phyloP scores from a whole-genome alignment of 2,329 filamentous ascomycete species.

The Neofusicoccum ribis region DNA sequence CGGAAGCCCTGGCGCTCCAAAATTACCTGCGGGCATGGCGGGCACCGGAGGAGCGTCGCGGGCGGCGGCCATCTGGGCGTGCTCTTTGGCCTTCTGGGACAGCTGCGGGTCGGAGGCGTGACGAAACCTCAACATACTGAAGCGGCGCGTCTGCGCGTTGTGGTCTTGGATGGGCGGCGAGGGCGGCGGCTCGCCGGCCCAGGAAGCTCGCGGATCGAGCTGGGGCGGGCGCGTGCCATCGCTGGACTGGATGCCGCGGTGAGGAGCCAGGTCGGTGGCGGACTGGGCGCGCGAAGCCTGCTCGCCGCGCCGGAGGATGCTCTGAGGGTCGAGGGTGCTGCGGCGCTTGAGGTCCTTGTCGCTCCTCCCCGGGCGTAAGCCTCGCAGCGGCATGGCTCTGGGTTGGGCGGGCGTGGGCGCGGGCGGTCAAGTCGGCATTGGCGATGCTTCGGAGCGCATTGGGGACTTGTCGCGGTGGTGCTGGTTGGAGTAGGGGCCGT shows the following conservation, averaged over 20 bases:
- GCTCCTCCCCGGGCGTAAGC: conserved; percentile 39
- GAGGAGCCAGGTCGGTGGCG: conserved; percentile 28
- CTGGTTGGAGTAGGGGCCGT: conserved; percentile 10
- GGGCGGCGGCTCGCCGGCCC: conserved; percentile 28
- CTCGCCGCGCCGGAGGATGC: conserved; percentile 38
- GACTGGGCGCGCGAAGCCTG: conserved; percentile 29
- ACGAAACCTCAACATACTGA: conserved; percentile 76
- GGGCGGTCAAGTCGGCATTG: conserved; percentile 20
- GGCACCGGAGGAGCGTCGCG: conserved; percentile 51
- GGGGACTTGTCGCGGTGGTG: conserved; percentile 5
- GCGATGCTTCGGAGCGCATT: conserved; percentile 6
- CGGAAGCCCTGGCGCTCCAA: conserved; percentile 18
- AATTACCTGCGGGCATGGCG: conserved; percentile 37
- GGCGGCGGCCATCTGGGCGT: conserved; percentile 52
- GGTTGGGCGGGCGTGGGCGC: conserved; percentile 12
- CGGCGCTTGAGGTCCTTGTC: conserved; percentile 45
- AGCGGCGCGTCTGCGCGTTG: conserved; percentile 50
- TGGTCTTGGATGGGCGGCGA: conserved; percentile 36
- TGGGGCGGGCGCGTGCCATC: conserved; percentile 34
- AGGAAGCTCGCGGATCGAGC: conserved; percentile 28
- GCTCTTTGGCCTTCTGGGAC: conserved; percentile 71
- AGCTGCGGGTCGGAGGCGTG: conserved; percentile 93
- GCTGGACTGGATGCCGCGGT: conserved; percentile 31
- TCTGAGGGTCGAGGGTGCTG: conserved; percentile 44
- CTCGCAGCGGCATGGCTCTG: conserved; percentile 42